Base-by-base conservation (phyloP, 495 filamentous ascomycete species). In the Aspergillus steynii region DNA sequence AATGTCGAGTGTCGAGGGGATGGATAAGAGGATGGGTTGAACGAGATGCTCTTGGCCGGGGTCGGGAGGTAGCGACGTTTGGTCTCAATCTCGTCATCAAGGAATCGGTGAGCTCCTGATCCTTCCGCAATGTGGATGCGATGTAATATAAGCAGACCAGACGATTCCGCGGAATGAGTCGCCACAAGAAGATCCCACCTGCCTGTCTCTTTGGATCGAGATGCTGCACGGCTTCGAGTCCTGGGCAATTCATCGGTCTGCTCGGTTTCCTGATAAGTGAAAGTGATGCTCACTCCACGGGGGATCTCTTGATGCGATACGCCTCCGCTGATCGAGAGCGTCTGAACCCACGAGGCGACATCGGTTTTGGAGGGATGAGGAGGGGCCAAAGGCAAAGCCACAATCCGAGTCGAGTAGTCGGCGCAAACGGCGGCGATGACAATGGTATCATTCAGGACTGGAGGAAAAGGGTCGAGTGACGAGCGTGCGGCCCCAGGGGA, bases 311-410 rank as follows among this genome's bases (percentile, higher is more conserved):
- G 82, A 63, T 89, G 86, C 2, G 84, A 84, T 7, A 74, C 68
- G 0, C 72, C 73, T 8, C 78, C 75, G 31, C 68, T 71, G 53
- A 93, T 76, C 3, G 80, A 71, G 2, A 86, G 71, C 27, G 86
- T 79, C 0, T 85, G 82, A 61, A 91, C 81, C 84, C 84, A 89
- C n/a, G 71, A 69, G 32, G 65, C 61, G 5, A 66, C 54, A 34
- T 77, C 68, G 49, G 74, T 80, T 42, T 74, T 71, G 5, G 64
- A 59, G 32, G 86, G 82, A 48, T 91, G 90, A 5, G 91, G 90
- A 10, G 91, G 91, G 8, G 79, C 78, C 37, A 95, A 76, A 1
- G 92, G 92, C 5, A 97, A 67, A 4, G 86, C 88, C 12, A 95
- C 73, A 34, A 97, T 73, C 55, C 85, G 85, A 12, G 90, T 80